Evolutionary conservation across 345 rosid genomes (phyloP).

Genomic region (Zanthoxylum bungeanum): DNA sequence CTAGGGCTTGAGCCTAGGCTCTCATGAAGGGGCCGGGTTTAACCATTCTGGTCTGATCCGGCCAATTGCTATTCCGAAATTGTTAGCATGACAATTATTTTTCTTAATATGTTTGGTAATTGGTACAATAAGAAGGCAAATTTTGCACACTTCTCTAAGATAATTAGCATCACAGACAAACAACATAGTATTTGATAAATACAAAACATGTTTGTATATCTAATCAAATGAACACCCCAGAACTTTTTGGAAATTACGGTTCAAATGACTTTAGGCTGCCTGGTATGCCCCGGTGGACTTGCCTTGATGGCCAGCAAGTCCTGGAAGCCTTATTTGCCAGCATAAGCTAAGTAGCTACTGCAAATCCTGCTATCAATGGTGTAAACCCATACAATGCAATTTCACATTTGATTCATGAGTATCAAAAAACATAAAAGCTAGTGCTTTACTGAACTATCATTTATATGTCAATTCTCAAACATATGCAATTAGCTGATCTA

Average conservation of each 20-base stretch:
- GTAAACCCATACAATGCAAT: conserved; percentile 37
- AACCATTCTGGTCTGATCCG: no score
- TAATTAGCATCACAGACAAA: neutral
- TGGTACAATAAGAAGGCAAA: neutral
- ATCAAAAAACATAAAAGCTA: neutral
- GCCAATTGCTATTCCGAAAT: no score
- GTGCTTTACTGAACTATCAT: neutral
- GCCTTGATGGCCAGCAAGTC: conserved; percentile 63
- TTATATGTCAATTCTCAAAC: neutral
- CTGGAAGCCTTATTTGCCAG: conserved; percentile 52
- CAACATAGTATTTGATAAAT: neutral
- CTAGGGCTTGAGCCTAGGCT: no score
- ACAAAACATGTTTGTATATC: neutral
- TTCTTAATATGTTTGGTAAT: neutral
- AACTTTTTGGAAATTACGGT: no score
- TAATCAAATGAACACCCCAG: no score
- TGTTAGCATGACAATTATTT: neutral
- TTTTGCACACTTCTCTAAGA: neutral
- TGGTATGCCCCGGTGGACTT: conserved; percentile 36
- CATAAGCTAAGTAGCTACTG: conserved; percentile 59
- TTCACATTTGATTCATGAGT: neutral
- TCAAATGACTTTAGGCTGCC: conserved; percentile 30
- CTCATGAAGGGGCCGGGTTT: no score
- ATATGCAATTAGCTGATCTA: neutral
- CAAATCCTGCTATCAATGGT: conserved; percentile 47